Evolutionary conservation across 1,284 basidiomycete genomes (phyloP).

Genomic region (Uromyces viciae-fabae): DNA sequence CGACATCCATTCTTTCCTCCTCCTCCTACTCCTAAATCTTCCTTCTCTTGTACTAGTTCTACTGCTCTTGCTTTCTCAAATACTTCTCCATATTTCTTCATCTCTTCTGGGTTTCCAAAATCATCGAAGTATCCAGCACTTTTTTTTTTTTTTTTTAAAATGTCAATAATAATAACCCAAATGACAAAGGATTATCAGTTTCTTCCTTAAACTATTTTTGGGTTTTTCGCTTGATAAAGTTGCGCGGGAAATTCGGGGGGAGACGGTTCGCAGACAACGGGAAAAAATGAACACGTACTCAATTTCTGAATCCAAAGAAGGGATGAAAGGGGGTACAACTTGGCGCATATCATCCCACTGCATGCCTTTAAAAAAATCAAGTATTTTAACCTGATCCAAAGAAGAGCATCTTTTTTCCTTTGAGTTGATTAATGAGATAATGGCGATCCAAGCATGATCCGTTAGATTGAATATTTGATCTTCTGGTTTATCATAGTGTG

Average conservation of each 20-base stretch:
- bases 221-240: too few species aligned
- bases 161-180: too few species aligned
- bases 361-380: slow-evolving; percentile 78
- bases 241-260: too few species aligned
- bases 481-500: slow-evolving; percentile 91
- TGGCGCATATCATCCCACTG: slow-evolving; percentile 75
- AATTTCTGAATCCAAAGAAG: slow-evolving; percentile 86
- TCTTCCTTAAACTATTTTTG: too few species aligned
- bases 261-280: too few species aligned
- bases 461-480: slow-evolving; percentile 95
- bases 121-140: slow-evolving; percentile 96
- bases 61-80: slow-evolving; percentile 95
- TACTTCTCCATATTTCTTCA: slow-evolving; percentile 89
- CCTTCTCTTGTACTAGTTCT: slow-evolving; percentile 81
- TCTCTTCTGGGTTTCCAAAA: slow-evolving; percentile 84
- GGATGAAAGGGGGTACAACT: slow-evolving; percentile 86
- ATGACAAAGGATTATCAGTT: too few species aligned
- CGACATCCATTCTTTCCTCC: slow-evolving; percentile 53
- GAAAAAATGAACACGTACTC: slow-evolving; percentile 57
- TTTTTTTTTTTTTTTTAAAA: neutral
- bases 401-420: slow-evolving; percentile 74
- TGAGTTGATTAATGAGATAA: slow-evolving; percentile 72
- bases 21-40: slow-evolving; percentile 64
- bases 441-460: slow-evolving; percentile 92
- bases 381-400: slow-evolving; percentile 68